Evolutionary conservation across 495 filamentous ascomycete species (phyloP).

Genomic region (Hypoxylon lenormandii): DNA sequence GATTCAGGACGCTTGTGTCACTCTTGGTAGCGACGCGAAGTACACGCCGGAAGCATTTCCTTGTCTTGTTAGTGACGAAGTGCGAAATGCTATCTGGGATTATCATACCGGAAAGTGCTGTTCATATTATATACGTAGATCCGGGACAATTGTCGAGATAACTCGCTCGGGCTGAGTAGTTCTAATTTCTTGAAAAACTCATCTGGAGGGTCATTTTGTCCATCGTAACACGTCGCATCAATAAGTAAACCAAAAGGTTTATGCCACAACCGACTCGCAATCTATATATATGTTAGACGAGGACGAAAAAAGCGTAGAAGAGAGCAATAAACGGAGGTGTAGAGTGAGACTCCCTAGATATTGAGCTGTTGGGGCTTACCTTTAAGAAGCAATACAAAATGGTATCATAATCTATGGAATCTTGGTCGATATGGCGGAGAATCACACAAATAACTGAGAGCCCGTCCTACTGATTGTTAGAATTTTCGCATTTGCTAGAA

Average conservation of each 20-base stretch:
- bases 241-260: slow-evolving; percentile 73
- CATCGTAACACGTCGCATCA: slow-evolving; percentile 74
- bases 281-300: slow-evolving; percentile 51
- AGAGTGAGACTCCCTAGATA: neutral
- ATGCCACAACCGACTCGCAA: slow-evolving; percentile 75
- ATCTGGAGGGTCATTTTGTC: slow-evolving; percentile 70
- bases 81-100: slow-evolving; percentile 5
- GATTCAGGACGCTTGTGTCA: slow-evolving; percentile 67
- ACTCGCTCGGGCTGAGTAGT: slow-evolving; percentile 68
- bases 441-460: slow-evolving; percentile 74
- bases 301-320: neutral
- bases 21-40: slow-evolving; percentile 67
- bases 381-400: slow-evolving; percentile 74
- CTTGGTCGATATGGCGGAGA: slow-evolving; percentile 70
- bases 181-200: slow-evolving; percentile 69
- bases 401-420: slow-evolving; percentile 70
- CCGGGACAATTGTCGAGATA: slow-evolving; percentile 66
- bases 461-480: slow-evolving; percentile 60
- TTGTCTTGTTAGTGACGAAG: slow-evolving; percentile 33
- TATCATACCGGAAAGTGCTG: slow-evolving; percentile 64
- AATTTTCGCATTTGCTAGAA: neutral
- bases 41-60: slow-evolving; percentile 72
- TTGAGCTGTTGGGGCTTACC: slow-evolving; percentile 47
- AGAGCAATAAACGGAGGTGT: neutral
- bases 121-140: slow-evolving; percentile 79